Conservation (phyloP, 2,329 filamentous ascomycete genomes). For the Cladosporium sp. region DNA sequence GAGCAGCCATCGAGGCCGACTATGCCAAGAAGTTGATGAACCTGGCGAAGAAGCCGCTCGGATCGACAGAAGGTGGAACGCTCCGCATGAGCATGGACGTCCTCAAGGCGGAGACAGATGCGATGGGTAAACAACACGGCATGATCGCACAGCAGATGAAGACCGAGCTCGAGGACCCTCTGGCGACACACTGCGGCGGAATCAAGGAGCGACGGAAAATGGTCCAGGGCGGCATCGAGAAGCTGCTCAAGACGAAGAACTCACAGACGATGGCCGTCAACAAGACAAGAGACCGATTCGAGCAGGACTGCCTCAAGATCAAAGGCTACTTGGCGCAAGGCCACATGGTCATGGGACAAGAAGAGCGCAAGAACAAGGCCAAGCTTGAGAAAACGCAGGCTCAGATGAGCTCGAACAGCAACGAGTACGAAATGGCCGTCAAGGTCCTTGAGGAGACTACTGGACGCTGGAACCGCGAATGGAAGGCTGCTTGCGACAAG, state of each 20-base stretch:
- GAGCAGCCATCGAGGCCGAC: slow-evolving; percentile 92
- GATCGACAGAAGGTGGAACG: slow-evolving; percentile 79
- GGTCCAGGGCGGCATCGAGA: slow-evolving; percentile 88
- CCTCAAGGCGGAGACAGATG: slow-evolving; percentile 80
- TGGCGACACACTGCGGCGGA: slow-evolving; percentile 83
- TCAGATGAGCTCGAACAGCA: slow-evolving; percentile 82
- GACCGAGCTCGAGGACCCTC: slow-evolving; percentile 86
- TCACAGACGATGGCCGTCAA: slow-evolving; percentile 88
- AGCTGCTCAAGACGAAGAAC: slow-evolving; percentile 84
- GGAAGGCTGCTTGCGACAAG: slow-evolving; percentile 96
- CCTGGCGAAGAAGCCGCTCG: slow-evolving; percentile 79
- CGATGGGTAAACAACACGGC: slow-evolving; percentile 90
- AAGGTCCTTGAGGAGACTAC: slow-evolving; percentile 95
- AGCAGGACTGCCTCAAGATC: slow-evolving; percentile 96
- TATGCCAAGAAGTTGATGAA: slow-evolving; percentile 84
- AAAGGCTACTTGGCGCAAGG: slow-evolving; percentile 97
- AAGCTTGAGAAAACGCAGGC: slow-evolving; percentile 99
- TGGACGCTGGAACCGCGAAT: slow-evolving; percentile 91
- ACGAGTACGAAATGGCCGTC: slow-evolving; percentile 87
- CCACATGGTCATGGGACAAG: slow-evolving; percentile 99
- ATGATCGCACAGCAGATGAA: slow-evolving; percentile 92
- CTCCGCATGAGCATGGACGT: slow-evolving; percentile 80
- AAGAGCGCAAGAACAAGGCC: slow-evolving; percentile 97
- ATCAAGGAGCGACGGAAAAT: slow-evolving; percentile 98
- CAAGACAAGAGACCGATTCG: slow-evolving; percentile 91